phyloP scores from a whole-genome alignment of 1,139 yeast species.

The Diutina scorzettiae region DNA sequence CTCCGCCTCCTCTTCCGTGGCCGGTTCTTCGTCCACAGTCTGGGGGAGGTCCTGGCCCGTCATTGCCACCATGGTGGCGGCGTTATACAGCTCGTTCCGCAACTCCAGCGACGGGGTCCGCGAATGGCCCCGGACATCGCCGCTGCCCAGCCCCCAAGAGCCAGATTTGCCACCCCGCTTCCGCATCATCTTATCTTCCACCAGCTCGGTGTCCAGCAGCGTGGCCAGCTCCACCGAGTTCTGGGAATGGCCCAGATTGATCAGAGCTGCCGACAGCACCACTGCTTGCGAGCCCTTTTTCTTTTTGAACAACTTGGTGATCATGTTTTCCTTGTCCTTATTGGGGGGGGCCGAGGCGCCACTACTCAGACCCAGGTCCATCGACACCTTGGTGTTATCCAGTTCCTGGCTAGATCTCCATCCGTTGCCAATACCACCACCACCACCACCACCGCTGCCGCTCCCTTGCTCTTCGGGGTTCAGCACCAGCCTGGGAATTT shows the following conservation, averaged over 20 bases:
- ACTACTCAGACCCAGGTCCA: slow-evolving; percentile 5
- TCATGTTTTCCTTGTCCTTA: slow-evolving; percentile 15
- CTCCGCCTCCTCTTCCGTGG: not conserved
- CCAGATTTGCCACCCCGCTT: not conserved
- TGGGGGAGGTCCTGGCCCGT: not conserved
- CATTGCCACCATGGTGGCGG: slow-evolving; percentile 1
- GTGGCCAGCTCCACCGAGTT: not conserved
- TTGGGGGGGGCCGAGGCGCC: not conserved
- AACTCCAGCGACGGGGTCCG: slow-evolving; percentile 4
- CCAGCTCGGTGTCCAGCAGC: not conserved
- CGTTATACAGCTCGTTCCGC: slow-evolving; percentile 1
- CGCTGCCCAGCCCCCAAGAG: not conserved
- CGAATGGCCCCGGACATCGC: not conserved
- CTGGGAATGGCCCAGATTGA: not conserved
- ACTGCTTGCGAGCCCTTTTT: slow-evolving; percentile 15
- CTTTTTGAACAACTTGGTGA: slow-evolving; percentile 33
- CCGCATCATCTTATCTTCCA: not conserved
- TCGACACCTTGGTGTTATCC: slow-evolving; percentile 9
- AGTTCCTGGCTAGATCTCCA: slow-evolving; percentile 15
- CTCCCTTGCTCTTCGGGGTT: slow-evolving; percentile 2
- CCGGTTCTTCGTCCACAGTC: not conserved
- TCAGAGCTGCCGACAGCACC: not conserved
- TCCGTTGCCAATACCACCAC: no score
- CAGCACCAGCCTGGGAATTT: slow-evolving; percentile 5
- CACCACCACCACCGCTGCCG: not conserved